A percentile compares a stretch with the other conserved stretches of the same genome.
Conservation (phyloP, 805 yeast species). For the Sugiyamaella boreocaroliniensis region DNA sequence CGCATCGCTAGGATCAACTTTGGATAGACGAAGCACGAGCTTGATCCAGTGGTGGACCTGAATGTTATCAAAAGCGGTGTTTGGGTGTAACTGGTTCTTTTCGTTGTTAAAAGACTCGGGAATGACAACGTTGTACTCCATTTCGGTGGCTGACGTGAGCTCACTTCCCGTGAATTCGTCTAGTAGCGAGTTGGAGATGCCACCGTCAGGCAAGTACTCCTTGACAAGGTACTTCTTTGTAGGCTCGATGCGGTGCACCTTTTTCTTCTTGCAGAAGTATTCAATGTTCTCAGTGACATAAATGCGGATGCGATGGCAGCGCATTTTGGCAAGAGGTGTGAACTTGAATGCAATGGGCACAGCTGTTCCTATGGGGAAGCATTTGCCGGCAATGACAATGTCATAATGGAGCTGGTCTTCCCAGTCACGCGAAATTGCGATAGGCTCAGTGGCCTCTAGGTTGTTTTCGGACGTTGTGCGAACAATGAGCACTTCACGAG, state of each 20-base stretch:
- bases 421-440: conserved; percentile 86
- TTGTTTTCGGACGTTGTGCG: conserved; percentile 73
- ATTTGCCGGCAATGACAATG: conserved; percentile 83
- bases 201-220: conserved; percentile 48
- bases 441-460: conserved; percentile 87
- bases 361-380: conserved; percentile 73
- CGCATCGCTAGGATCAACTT: conserved; percentile 42
- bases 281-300: conserved; percentile 85
- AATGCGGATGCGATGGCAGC: conserved; percentile 77
- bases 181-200: conserved; percentile 26
- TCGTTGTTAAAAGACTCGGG: conserved; percentile 60
- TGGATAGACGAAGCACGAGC: conserved; percentile 73
- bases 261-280: conserved; percentile 77
- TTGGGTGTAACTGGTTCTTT: conserved; percentile 60
- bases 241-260: conserved; percentile 91
- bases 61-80: conserved; percentile 70
- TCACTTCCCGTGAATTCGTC: conserved; percentile 23
- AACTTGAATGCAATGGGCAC: conserved; percentile 80
- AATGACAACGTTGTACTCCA: conserved; percentile 77
- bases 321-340: conserved; percentile 81
- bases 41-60: conserved; percentile 96
- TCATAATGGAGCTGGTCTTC: conserved; percentile 87
- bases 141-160: conserved; percentile 32
- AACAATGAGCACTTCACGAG: conserved; percentile 56
- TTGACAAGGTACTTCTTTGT: conserved; percentile 68